phyloP scores from a whole-genome alignment of 805 yeast genomes.

The Candida morakotiae region DNA sequence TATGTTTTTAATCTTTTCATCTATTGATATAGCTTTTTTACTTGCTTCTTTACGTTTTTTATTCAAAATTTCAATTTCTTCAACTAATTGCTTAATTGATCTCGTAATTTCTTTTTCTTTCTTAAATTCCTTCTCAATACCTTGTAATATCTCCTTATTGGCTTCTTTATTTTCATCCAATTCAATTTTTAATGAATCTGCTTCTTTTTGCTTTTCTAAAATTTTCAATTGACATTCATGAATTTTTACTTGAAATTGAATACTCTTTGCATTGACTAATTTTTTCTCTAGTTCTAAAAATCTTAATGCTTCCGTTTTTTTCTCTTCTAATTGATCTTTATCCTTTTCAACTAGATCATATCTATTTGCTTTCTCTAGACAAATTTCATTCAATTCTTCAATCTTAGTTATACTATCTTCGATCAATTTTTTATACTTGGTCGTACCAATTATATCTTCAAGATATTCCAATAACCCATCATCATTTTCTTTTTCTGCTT shows the following conservation, averaged over 20 bases:
- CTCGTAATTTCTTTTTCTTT: conserved; percentile 19
- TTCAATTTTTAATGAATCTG: conserved; percentile 37
- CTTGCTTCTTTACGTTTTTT: conserved; percentile 29
- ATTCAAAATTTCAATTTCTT: conserved; percentile 15
- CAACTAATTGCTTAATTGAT: conserved; percentile 11
- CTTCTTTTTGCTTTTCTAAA: conserved; percentile 30
- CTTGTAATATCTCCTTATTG: conserved; percentile 21
- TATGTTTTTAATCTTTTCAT: conserved; percentile 72
- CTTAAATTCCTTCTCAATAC: conserved; percentile 25
- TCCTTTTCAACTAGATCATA: conserved; percentile 79
- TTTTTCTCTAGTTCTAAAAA: conserved; percentile 64
- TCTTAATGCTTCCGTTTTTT: conserved; percentile 64
- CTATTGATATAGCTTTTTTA: conserved; percentile 60
- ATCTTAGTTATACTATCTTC: conserved; percentile 58
- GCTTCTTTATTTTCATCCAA: conserved; percentile 25
- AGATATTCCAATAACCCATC: conserved; percentile 92
- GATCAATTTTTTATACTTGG: conserved; percentile 73
- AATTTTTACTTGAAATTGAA: conserved; percentile 52
- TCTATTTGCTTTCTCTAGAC: conserved; percentile 76
- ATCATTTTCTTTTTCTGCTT: conserved; percentile 87
- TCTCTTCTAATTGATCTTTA: conserved; percentile 57
- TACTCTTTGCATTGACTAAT: conserved; percentile 48
- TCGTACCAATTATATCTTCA: conserved; percentile 96
- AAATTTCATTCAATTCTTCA: conserved; percentile 74
- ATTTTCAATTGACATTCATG: conserved; percentile 38